Evolutionary conservation across 2,329 filamentous ascomycete species (phyloP).

Genomic region (Diaporthe caulivora): DNA sequence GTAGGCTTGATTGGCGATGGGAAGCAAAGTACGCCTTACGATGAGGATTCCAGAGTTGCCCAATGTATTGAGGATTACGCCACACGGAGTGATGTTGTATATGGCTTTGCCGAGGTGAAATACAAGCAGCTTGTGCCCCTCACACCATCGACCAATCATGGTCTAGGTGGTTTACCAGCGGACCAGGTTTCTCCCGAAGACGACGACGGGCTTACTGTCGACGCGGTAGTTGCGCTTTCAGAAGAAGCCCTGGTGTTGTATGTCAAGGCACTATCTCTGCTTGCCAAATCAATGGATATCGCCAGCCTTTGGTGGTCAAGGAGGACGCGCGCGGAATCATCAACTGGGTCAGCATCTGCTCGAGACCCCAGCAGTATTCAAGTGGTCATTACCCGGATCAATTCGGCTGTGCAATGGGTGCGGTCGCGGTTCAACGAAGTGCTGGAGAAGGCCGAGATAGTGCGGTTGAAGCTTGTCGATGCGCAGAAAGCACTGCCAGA

Average conservation of each 20-base stretch:
- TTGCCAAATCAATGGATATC: slow-evolving; percentile 96
- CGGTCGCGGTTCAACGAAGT: slow-evolving; percentile 96
- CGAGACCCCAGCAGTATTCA: slow-evolving; percentile 59
- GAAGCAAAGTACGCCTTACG: slow-evolving; percentile 70
- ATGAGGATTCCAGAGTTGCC: slow-evolving; percentile 84
- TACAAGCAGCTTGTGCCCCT: slow-evolving; percentile 96
- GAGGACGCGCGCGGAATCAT: slow-evolving; percentile 72
- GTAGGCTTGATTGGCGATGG: slow-evolving; percentile 76
- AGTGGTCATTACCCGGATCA: slow-evolving; percentile 78
- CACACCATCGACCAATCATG: slow-evolving; percentile 81
- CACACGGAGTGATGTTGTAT: slow-evolving; percentile 94
- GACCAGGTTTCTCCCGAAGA: slow-evolving; percentile 74
- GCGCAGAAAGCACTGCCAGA: slow-evolving; percentile 86
- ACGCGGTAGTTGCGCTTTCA: slow-evolving; percentile 87
- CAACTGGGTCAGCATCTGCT: slow-evolving; percentile 53
- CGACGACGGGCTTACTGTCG: slow-evolving; percentile 83
- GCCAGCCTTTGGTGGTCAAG: slow-evolving; percentile 92
- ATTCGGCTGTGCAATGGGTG: slow-evolving; percentile 95
- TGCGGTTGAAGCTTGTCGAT: slow-evolving; percentile 88
- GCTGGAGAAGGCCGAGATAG: slow-evolving; percentile 93
- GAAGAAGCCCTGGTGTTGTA: slow-evolving; percentile 97
- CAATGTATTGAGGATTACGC: slow-evolving; percentile 92
- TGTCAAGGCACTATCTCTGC: slow-evolving; percentile 89
- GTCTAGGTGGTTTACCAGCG: slow-evolving; percentile 71
- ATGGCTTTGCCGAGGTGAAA: slow-evolving; percentile 97